Evolutionary conservation across 2,329 filamentous ascomycete species (phyloP), one percentile per base, ranked within the genome.

Genomic region (Metarhizium album): DNA sequence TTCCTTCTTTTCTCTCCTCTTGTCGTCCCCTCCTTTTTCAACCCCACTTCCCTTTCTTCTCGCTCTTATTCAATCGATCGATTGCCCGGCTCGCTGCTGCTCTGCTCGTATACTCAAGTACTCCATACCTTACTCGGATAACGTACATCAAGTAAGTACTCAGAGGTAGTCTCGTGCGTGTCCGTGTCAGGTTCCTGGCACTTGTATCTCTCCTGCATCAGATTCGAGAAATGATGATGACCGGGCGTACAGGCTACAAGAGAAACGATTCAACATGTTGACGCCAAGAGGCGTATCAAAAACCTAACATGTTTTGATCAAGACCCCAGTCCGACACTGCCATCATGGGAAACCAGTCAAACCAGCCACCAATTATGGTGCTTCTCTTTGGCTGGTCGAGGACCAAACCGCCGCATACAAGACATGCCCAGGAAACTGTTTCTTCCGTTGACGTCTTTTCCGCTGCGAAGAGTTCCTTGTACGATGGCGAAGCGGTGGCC

Each of bases 341-440:
- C 9, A 3, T 14, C 16, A 3, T 2, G 50, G 37, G 16, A 40
- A 55, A 55, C 47, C 62, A 49, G 9, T 31, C n/a, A 3, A 49
- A 13, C 52, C 53, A 57, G 9, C 59, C 59, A 4, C 51, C 46
- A 3, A 65, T 51, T 7, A 60, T 46, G 6, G 43, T 47, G 40
- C 29, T 6, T 16, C 46, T 50, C 37, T 56, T 58, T 42, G 33
- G n/a, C 49, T 64, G 59, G 40, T 64, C 63, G 33, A 59, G 53
- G 22, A 65, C 63, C 59, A 58, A 62, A 20, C 58, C 59, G 38
- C 54, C 59, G 53, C 69, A 72, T 4, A 56, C 57, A 43, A 68
- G 49, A 51, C 69, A 72, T 7, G 57, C 52, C 59, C 64, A 72
- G 20, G 40, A 43, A 20, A 43, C 40, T 18, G 20, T 43, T n/a